phyloP scores from a whole-genome alignment of 129 eudicot genomes.

The Flaveria linearis region DNA sequence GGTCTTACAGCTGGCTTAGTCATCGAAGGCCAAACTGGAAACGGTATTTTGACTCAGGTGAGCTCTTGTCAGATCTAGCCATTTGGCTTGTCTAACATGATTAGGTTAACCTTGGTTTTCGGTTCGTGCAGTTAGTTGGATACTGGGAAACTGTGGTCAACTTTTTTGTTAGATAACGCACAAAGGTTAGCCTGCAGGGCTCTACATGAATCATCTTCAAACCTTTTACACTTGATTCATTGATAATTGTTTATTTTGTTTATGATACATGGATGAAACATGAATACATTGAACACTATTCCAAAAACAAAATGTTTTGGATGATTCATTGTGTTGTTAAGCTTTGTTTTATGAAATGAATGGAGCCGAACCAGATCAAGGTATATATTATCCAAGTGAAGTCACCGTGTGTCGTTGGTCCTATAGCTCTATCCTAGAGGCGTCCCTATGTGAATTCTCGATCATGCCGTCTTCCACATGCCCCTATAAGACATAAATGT shows the following conservation, averaged over 20 bases:
- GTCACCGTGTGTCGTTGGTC: too few species aligned
- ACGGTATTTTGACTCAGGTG: conserved; percentile 81
- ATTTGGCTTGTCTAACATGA: conserved; percentile 8
- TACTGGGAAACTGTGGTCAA: conserved; percentile 60
- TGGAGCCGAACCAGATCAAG: conserved; percentile 52
- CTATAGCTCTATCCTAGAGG: too few species aligned
- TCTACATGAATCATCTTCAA: conserved; percentile 23
- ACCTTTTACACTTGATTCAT: conserved; percentile 18
- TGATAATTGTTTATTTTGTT: conserved; percentile 19
- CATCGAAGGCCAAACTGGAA: conserved; percentile 88
- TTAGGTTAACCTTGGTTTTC: conserved; percentile 10
- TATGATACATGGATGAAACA: conserved; percentile 37
- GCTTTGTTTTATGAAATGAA: conserved; percentile 57
- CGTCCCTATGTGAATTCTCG: too few species aligned
- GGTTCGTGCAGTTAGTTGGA: conserved; percentile 66
- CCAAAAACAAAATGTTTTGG: conserved; percentile 1
- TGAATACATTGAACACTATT: conserved; percentile 19
- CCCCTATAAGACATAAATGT: too few species aligned
- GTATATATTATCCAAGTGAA: conserved; percentile 1
- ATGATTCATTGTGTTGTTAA: conserved; percentile 26
- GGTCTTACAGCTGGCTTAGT: conserved; percentile 89
- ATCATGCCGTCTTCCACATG: too few species aligned
- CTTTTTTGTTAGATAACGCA: conserved; percentile 49
- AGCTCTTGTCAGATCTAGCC: conserved; percentile 14
- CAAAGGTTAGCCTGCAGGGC: conserved; percentile 16